Percentiles rank a stretch among this genome's conserved stretches.
Conservation (phyloP, 495 filamentous ascomycete species). For the Acidiella bohemica region DNA sequence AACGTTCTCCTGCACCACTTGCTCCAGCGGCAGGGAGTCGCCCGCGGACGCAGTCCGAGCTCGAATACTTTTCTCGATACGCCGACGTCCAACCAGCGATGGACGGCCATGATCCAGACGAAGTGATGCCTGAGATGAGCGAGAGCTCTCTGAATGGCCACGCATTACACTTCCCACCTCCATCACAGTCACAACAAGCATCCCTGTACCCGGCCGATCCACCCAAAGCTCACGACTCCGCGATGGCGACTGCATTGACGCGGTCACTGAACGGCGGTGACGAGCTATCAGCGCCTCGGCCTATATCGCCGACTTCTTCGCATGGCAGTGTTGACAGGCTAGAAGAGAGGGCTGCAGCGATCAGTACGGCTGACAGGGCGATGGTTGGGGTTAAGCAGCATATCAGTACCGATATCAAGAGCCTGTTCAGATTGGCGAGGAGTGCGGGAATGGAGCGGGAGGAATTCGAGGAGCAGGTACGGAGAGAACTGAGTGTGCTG, state of each 20-base stretch:
- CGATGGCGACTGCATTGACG: background rate
- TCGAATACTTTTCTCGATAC: slow-evolving; percentile 80
- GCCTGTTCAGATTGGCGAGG: slow-evolving; percentile 67
- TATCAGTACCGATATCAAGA: slow-evolving; percentile 76
- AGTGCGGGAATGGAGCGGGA: slow-evolving; percentile 65
- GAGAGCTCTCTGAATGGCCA: slow-evolving; percentile 43
- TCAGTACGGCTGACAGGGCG: slow-evolving; percentile 43
- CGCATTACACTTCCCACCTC: slow-evolving; percentile 31
- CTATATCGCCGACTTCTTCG: slow-evolving; percentile 14
- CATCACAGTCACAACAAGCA: slow-evolving; percentile 21
- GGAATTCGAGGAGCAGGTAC: slow-evolving; percentile 72
- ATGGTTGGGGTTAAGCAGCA: slow-evolving; percentile 82
- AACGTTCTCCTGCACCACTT: slow-evolving; percentile 33
- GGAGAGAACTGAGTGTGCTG: slow-evolving; percentile 66
- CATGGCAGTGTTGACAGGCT: slow-evolving; percentile 22
- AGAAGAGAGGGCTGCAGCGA: slow-evolving; percentile 23
- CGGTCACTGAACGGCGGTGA: background rate
- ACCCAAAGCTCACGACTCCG: slow-evolving; percentile 8
- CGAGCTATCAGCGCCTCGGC: slow-evolving; percentile 3
- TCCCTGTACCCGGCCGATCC: slow-evolving; percentile 19
- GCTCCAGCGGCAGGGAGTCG: slow-evolving; percentile 22
- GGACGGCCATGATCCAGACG: slow-evolving; percentile 67
- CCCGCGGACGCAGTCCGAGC: slow-evolving; percentile 40
- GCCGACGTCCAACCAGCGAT: slow-evolving; percentile 77
- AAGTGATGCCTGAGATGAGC: slow-evolving; percentile 28